Evolutionary conservation across 2,329 filamentous ascomycete species (phyloP).

Genomic region (Leptographium lundbergii): DNA sequence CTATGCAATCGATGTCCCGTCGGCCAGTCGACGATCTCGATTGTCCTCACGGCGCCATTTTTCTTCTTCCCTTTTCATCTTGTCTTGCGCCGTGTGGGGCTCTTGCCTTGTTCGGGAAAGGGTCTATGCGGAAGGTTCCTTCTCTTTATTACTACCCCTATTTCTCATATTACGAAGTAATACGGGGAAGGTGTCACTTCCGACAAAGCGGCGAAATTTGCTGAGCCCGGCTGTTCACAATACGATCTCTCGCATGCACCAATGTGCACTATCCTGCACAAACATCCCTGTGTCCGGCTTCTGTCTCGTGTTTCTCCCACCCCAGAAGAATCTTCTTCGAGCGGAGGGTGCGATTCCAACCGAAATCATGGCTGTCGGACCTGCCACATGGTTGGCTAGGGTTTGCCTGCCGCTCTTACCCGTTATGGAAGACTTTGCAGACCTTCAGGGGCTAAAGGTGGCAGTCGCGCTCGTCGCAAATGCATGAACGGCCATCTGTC

Average conservation of each 20-base stretch:
- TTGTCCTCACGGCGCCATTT: neutral
- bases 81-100: neutral
- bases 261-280: neutral
- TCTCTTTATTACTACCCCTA: slow-evolving; percentile 9
- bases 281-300: neutral
- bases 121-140: neutral
- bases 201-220: neutral
- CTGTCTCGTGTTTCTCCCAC: neutral
- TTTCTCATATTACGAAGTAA: slow-evolving; percentile 6
- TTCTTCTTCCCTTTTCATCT: neutral
- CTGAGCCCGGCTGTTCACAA: neutral
- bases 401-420: neutral
- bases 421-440: neutral
- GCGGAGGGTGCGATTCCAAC: neutral
- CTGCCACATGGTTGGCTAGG: neutral
- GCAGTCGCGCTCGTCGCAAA: slow-evolving; percentile 4
- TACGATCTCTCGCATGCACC: neutral
- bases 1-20: too few relatives aligned
- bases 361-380: neutral
- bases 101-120: neutral
- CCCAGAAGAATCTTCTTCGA: neutral
- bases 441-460: slow-evolving; percentile 4
- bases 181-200: slow-evolving; percentile 3
- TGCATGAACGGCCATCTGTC: slow-evolving; percentile 7
- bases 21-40: too few relatives aligned